phyloP scores from a whole-genome alignment of 164 flowering plant genomes.

The Berberis thunbergii region DNA sequence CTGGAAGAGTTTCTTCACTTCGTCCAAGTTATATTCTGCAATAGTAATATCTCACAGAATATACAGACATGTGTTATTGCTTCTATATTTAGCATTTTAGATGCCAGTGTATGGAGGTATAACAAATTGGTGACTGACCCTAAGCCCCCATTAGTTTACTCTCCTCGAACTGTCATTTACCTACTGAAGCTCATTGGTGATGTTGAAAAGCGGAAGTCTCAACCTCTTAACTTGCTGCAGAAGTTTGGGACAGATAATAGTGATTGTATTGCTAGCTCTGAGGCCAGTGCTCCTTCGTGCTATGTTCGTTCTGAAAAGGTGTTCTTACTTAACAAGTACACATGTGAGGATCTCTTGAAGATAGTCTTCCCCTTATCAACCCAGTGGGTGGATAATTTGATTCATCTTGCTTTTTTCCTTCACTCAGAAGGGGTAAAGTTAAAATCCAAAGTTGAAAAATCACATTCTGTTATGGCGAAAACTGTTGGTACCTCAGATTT shows the following conservation, averaged over 20 bases:
- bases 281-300: conserved; percentile 30
- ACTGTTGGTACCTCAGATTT: conserved; percentile 36
- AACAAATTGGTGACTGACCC: conserved; percentile 27
- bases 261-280: conserved; percentile 14
- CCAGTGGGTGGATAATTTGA: conserved; percentile 67
- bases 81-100: conserved; percentile 51
- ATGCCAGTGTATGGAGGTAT: conserved; percentile 52
- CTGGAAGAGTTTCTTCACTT: conserved; percentile 79
- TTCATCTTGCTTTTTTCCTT: conserved; percentile 66
- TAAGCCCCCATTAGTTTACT: conserved; percentile 65
- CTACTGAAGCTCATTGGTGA: conserved; percentile 62
- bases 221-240: conserved; percentile 28
- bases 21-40: conserved; percentile 45
- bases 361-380: conserved; percentile 54
- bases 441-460: conserved; percentile 60
- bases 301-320: conserved; percentile 36
- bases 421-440: conserved; percentile 74
- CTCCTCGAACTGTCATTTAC: conserved; percentile 51
- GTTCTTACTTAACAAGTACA: conserved; percentile 44
- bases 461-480: conserved; percentile 41
- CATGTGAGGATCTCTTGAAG: conserved; percentile 46
- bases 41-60: conserved; percentile 44
- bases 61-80: conserved; percentile 67
- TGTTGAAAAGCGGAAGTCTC: conserved; percentile 32
- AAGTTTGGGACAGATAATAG: conserved; percentile 18